Evolutionary conservation across 148 eudicot genomes (phyloP).

Genomic region (Linanthus parryae): DNA sequence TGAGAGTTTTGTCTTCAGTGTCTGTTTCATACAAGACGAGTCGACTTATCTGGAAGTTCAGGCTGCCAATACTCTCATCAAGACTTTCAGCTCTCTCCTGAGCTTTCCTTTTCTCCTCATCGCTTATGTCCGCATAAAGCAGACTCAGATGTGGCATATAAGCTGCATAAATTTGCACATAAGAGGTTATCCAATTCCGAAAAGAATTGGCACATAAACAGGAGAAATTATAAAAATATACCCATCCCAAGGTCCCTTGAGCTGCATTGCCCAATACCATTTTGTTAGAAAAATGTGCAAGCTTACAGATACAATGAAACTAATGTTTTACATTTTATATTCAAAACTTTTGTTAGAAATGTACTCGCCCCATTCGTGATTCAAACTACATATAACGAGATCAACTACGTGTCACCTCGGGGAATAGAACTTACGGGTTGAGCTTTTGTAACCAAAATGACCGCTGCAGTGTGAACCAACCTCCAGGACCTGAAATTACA

Average conservation of each 20-base stretch:
- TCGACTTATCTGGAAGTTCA: slow-evolving; percentile 61
- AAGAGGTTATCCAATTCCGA: no score
- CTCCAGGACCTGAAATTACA: slow-evolving; percentile 47
- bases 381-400: no score
- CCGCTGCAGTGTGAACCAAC: slow-evolving; percentile 55
- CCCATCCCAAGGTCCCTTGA: no score
- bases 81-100: slow-evolving; percentile 60
- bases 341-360: no score
- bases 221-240: no score
- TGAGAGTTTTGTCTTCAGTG: slow-evolving; percentile 66
- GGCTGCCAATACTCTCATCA: slow-evolving; percentile 51
- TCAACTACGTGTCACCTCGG: no score
- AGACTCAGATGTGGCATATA: slow-evolving; percentile 99
- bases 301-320: no score
- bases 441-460: slow-evolving; percentile 55
- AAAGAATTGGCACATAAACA: no score
- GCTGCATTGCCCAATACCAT: no score
- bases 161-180: slow-evolving; percentile 60
- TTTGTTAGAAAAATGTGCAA: no score
- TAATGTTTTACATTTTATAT: no score
- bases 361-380: no score
- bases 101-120: slow-evolving; percentile 82
- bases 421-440: slow-evolving; percentile 44
- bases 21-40: slow-evolving; percentile 78
- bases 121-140: slow-evolving; percentile 69